phyloP scores from a whole-genome alignment of 345 rosid genomes.

The Murraya paniculata region DNA sequence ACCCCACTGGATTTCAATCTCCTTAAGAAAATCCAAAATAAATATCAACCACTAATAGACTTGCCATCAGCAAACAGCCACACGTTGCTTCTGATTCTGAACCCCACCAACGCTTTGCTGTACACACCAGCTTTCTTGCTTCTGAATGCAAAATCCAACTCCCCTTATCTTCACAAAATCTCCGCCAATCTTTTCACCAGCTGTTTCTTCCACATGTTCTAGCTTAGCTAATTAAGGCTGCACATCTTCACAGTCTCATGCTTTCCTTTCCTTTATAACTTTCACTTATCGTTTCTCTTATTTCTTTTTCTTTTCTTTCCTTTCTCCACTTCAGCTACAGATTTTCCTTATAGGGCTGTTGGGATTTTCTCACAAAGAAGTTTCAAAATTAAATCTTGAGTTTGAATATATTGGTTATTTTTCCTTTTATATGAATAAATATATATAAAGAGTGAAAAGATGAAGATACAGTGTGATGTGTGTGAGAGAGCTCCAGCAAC shows the following conservation, averaged over 20 bases:
- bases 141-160: slow-evolving; percentile 14
- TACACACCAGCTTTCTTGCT: slow-evolving; percentile 3
- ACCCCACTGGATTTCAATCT: not conserved
- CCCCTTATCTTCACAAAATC: slow-evolving; percentile 32
- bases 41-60: not conserved
- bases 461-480: slow-evolving; percentile 98
- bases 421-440: not conserved
- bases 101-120: slow-evolving; percentile 24
- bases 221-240: not conserved
- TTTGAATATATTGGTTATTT: not conserved
- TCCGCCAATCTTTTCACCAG: slow-evolving; percentile 25
- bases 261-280: not conserved
- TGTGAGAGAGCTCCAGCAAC: slow-evolving; percentile 96
- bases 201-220: slow-evolving; percentile 1
- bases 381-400: not conserved
- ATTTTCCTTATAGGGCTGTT: not conserved
- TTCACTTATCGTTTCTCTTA: too few relatives aligned
- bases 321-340: not conserved
- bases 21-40: not conserved
- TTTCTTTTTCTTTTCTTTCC: not conserved
- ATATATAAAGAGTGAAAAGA: slow-evolving; percentile 20
- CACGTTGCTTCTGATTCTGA: not conserved
- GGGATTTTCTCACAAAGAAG: not conserved
- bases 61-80: not conserved
- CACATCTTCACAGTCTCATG: not conserved